Evolutionary conservation across 1,284 basidiomycete genomes (phyloP).

Genomic region (Mycena citricolor): DNA sequence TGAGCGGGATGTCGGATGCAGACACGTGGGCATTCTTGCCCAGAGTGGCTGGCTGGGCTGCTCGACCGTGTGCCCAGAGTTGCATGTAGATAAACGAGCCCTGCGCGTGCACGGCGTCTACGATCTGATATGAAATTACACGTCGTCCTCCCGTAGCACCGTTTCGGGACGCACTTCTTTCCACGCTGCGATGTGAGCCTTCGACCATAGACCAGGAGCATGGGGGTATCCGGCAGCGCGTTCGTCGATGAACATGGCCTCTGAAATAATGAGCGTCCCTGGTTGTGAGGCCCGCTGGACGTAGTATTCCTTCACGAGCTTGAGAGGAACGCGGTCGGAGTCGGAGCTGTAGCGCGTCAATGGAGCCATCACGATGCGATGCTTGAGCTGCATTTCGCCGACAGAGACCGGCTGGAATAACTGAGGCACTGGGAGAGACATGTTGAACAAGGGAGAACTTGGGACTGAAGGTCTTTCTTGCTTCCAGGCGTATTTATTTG

Average conservation of each 20-base stretch:
- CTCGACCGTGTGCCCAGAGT: conserved; percentile 46
- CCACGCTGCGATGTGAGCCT: conserved; percentile 38
- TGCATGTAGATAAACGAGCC: conserved; percentile 44
- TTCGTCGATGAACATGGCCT: conserved; percentile 35
- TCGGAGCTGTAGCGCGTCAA: conserved; percentile 28
- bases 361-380: conserved; percentile 30
- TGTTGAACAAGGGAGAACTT: too few species aligned
- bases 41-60: conserved; percentile 32
- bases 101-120: conserved; percentile 38
- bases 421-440: too few species aligned
- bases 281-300: conserved; percentile 32
- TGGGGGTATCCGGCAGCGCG: conserved; percentile 28
- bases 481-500: too few species aligned
- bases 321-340: conserved; percentile 26
- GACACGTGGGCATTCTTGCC: conserved; percentile 22
- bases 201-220: conserved; percentile 37
- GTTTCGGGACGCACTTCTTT: conserved; percentile 29
- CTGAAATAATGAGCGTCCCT: conserved; percentile 39
- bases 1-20: conserved; percentile 20
- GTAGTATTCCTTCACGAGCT: conserved; percentile 36
- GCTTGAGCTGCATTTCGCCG: conserved; percentile 25
- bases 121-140: conserved; percentile 28
- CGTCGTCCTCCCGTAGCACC: neutral
- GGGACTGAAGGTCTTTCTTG: too few species aligned
- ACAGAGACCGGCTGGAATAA: conserved; percentile 28